Percentiles rank a stretch among this genome's conserved stretches.
Evolutionary conservation across 768 basidiomycete species (phyloP).

Genomic region (Tulasnella sp.): DNA sequence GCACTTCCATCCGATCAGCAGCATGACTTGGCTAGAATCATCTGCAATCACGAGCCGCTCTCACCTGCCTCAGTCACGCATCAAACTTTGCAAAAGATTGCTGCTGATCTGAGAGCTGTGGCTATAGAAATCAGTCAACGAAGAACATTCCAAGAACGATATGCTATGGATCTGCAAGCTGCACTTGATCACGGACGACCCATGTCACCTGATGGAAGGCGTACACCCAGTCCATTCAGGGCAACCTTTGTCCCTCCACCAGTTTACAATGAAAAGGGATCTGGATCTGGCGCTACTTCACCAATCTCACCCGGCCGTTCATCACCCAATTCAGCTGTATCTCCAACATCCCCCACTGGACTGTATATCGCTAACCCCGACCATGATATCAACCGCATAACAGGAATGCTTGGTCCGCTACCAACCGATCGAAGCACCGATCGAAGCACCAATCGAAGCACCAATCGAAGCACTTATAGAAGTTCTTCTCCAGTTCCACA

Average conservation of each 20-base stretch:
- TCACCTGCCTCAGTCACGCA: slow-evolving; percentile 25
- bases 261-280: slow-evolving; percentile 33
- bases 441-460: too few relatives aligned
- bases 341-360: neutral
- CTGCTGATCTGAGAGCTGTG: slow-evolving; percentile 71
- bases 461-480: too few relatives aligned
- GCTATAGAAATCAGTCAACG: slow-evolving; percentile 80
- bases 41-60: slow-evolving; percentile 49
- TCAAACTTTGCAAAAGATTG: slow-evolving; percentile 42
- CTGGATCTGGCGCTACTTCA: slow-evolving; percentile 19
- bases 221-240: slow-evolving; percentile 28
- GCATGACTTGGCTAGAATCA: slow-evolving; percentile 70
- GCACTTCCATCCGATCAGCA: slow-evolving; percentile 47
- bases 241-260: slow-evolving; percentile 64
- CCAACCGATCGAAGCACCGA: too few relatives aligned
- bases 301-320: slow-evolving; percentile 19
- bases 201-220: slow-evolving; percentile 8
- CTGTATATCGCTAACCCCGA: slow-evolving; percentile 5
- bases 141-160: slow-evolving; percentile 70
- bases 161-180: slow-evolving; percentile 59
- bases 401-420: too few relatives aligned
- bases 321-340: neutral
- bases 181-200: slow-evolving; percentile 53
- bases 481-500: too few relatives aligned
- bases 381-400: too few relatives aligned